phyloP scores from a whole-genome alignment of 2,329 filamentous ascomycete genomes.

The Chalara sp. region DNA sequence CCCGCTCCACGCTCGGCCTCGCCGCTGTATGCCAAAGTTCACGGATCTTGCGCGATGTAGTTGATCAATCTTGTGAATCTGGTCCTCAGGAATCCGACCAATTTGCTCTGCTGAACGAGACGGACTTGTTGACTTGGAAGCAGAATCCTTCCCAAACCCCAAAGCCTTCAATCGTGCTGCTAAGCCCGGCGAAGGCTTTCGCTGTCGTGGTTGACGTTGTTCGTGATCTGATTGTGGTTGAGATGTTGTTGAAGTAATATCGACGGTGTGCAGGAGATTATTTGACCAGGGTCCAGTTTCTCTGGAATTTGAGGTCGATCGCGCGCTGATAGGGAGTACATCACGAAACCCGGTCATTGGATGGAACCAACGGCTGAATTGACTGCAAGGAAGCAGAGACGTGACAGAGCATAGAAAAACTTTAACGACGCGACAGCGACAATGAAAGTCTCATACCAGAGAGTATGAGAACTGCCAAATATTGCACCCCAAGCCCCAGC shows the following conservation, averaged over 20 bases:
- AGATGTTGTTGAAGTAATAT: background rate
- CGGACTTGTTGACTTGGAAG: constrained; percentile 10
- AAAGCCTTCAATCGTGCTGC: constrained; percentile 59
- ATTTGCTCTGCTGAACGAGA: constrained; percentile 40
- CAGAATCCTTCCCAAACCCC: constrained; percentile 42
- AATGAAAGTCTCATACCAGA: background rate
- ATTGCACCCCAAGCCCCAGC: too few species aligned
- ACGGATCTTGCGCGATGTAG: constrained; percentile 52
- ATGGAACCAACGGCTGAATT: background rate
- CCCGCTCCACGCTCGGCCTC: constrained; percentile 67
- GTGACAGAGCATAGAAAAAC: background rate
- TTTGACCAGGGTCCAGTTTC: background rate
- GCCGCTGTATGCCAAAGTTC: constrained; percentile 46
- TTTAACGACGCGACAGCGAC: background rate
- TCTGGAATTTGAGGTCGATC: background rate
- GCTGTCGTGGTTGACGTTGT: constrained; percentile 25
- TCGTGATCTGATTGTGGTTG: constrained; percentile 10
- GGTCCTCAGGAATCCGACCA: constrained; percentile 63
- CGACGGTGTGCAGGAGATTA: background rate
- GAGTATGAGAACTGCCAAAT: too few species aligned
- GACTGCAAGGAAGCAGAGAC: background rate
- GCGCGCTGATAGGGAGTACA: constrained; percentile 2
- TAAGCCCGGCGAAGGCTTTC: constrained; percentile 58
- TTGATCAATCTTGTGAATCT: constrained; percentile 62
- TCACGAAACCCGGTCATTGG: constrained; percentile 3